phyloP scores from a whole-genome alignment of 1,284 basidiomycete species.

The Apiotrichum sp. region DNA sequence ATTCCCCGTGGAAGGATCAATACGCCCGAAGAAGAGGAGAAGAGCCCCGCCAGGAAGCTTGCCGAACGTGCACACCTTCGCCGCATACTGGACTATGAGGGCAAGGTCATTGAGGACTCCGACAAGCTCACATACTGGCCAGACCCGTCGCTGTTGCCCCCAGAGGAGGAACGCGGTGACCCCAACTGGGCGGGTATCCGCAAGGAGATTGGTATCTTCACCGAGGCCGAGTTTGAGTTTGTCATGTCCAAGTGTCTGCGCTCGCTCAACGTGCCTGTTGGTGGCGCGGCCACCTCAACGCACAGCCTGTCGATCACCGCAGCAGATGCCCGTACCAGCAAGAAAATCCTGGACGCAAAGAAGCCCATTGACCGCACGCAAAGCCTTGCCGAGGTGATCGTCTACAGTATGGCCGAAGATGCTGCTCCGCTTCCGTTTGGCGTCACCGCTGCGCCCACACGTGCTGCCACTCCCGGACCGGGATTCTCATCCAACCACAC shows the following conservation, averaged over 20 bases:
- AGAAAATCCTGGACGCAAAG: slow-evolving; percentile 68
- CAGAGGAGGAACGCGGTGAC: slow-evolving; percentile 57
- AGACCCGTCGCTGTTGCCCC: slow-evolving; percentile 26
- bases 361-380: slow-evolving; percentile 64
- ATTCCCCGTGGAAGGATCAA: slow-evolving; percentile 51
- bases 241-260: slow-evolving; percentile 80
- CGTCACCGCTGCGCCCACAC: slow-evolving; percentile 35
- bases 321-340: slow-evolving; percentile 54
- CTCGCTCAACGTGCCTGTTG: slow-evolving; percentile 61
- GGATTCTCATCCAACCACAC: slow-evolving; percentile 3
- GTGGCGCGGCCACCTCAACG: slow-evolving; percentile 33
- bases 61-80: slow-evolving; percentile 24
- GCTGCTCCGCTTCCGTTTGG: slow-evolving; percentile 51
- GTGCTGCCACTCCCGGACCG: slow-evolving; percentile 51
- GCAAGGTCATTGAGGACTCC: slow-evolving; percentile 48
- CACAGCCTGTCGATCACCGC: slow-evolving; percentile 46
- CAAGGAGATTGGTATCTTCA: slow-evolving; percentile 83
- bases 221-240: slow-evolving; percentile 73
- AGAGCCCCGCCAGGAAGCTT: slow-evolving; percentile 26
- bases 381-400: slow-evolving; percentile 76
- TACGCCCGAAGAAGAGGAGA: slow-evolving; percentile 34
- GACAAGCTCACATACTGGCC: slow-evolving; percentile 52
- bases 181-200: slow-evolving; percentile 68
- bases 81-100: slow-evolving; percentile 31
- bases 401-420: slow-evolving; percentile 88